Conservation (phyloP, 2,329 filamentous ascomycete species). For the Xylaria sp. region DNA sequence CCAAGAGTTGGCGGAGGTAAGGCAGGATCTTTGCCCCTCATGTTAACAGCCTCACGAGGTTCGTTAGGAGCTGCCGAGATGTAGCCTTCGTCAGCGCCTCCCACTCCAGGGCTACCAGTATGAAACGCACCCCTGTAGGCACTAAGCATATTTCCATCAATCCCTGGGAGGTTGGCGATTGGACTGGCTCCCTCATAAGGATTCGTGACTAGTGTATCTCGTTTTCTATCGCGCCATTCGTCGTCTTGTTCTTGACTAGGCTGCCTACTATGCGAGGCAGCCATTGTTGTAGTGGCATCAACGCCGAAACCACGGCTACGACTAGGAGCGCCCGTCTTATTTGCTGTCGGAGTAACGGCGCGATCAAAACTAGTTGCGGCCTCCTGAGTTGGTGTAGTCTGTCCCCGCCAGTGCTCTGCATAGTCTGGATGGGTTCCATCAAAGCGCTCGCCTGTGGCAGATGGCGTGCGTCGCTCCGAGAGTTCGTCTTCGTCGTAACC, state of each 20-base stretch:
- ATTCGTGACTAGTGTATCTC: conserved; percentile 74
- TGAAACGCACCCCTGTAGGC: conserved; percentile 60
- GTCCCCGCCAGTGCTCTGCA: conserved; percentile 48
- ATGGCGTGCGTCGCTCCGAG: conserved; percentile 80
- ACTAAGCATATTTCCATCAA: conserved; percentile 62
- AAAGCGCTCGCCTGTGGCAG: conserved; percentile 79
- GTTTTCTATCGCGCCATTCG: conserved; percentile 73
- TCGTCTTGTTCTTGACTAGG: conserved; percentile 70
- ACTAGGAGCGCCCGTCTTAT: conserved; percentile 46
- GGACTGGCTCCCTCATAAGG: conserved; percentile 74
- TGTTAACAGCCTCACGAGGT: conserved; percentile 62
- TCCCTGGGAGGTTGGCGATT: conserved; percentile 64
- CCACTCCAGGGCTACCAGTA: conserved; percentile 67
- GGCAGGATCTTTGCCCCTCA: conserved; percentile 67
- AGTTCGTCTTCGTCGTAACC: conserved; percentile 59
- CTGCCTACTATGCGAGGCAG: conserved; percentile 62
- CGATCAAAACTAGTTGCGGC: conserved; percentile 47
- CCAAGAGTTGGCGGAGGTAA: conserved; percentile 62
- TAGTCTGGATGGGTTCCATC: conserved; percentile 58
- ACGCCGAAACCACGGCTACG: conserved; percentile 56
- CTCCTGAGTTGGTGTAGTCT: conserved; percentile 51
- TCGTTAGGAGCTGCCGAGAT: conserved; percentile 77
- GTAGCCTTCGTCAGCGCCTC: conserved; percentile 87
- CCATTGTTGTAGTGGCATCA: conserved; percentile 60
- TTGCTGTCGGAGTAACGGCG: conserved; percentile 47